Base-by-base conservation (phyloP, 352 stramenopile species). In the Phytopythium litorale region DNA sequence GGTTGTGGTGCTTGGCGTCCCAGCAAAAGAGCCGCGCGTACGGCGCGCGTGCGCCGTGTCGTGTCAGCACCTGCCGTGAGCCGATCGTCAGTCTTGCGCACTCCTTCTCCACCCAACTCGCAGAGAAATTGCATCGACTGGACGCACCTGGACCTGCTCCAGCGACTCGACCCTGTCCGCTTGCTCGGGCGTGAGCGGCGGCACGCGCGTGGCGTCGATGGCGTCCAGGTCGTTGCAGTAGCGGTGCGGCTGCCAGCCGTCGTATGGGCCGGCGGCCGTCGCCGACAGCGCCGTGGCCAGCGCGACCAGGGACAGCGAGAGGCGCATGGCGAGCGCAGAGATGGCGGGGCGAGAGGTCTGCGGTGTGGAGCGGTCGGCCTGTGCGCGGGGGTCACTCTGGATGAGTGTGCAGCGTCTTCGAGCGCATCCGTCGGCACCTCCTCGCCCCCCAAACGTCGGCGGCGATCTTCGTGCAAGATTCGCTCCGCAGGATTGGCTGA, bases 1-100 rank as follows among this genome's bases (percentile, higher is more conserved):
- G 87, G 62, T 89, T 94, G 57, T 89, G 65, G 21, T 78, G 71
- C 23, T 60, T 67, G 37, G 62, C 43, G 54, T 95, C 84, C 87
- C 87, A 95, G 73, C 87, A 95, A 59, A 90, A 92, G 7, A 95
- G 64, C 23, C 57, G 69, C 18, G 73, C 72, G 69, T 94, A 95
- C 37, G 87, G 87, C 25, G 76, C 83, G 21, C 87, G 84, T 5
- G 78, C 84, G 12, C 87, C 87, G 53, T 95, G 87, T 11, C 87
- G 82, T 21, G 83, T 76, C n/a, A 95, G 78, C 30, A 95, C 64
- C 76, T 84, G 51, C 42, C 8, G 50, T 3, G 16, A 18, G 35
- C 1, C 7, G 9, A 15, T 15, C 35, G 35, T 40, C 35, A 40
- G 35, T 40, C 35, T 40, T 15, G 35, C 8, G 35, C 35, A 40